These are phyloP conservation scores for Colletotrichum tofieldiae DNA, from an alignment of 2,329 filamentous ascomycete genomes.

Conservation along the genomic window DNA sequence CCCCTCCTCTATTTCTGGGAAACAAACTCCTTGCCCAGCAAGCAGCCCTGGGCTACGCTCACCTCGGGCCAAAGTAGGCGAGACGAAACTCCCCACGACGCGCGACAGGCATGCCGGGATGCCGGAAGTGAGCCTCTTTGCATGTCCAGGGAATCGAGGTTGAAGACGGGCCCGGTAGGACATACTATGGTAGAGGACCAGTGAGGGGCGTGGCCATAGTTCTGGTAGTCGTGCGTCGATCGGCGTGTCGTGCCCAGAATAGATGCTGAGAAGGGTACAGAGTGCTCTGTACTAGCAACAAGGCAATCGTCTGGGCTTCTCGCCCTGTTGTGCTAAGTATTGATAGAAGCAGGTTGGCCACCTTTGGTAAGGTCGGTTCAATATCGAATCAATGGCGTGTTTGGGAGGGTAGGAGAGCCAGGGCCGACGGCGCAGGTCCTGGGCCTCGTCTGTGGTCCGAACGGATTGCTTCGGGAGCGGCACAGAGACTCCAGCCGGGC, in stretches of 20 bases:
- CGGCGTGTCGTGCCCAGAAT: slow-evolving; percentile 35
- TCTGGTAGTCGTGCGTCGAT: slow-evolving; percentile 8
- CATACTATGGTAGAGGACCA: neutral
- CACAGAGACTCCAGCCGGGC: slow-evolving; percentile 4
- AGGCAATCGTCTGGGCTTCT: slow-evolving; percentile 7
- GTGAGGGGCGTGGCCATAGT: slow-evolving; percentile 20
- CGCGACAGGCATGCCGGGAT: neutral
- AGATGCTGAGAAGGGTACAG: slow-evolving; percentile 20
- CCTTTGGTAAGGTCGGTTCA: neutral
- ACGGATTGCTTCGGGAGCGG: slow-evolving; percentile 34
- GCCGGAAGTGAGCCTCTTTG: neutral
- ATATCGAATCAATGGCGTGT: slow-evolving; percentile 32
- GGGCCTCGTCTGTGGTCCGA: slow-evolving; percentile 37
- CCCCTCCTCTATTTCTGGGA: neutral
- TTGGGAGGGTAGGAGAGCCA: slow-evolving; percentile 29
- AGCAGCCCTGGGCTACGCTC: neutral
- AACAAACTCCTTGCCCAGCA: neutral
- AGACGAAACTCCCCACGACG: slow-evolving; percentile 1
- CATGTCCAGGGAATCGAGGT: neutral
- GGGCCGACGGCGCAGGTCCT: slow-evolving; percentile 23
- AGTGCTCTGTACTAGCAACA: slow-evolving; percentile 2
- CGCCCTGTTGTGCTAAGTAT: neutral
- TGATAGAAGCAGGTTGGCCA: neutral
- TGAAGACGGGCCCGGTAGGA: neutral
- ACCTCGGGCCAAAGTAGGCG: slow-evolving; percentile 3